Conservation (phyloP, 106 monocot genomes). For the Allium sativum region DNA sequence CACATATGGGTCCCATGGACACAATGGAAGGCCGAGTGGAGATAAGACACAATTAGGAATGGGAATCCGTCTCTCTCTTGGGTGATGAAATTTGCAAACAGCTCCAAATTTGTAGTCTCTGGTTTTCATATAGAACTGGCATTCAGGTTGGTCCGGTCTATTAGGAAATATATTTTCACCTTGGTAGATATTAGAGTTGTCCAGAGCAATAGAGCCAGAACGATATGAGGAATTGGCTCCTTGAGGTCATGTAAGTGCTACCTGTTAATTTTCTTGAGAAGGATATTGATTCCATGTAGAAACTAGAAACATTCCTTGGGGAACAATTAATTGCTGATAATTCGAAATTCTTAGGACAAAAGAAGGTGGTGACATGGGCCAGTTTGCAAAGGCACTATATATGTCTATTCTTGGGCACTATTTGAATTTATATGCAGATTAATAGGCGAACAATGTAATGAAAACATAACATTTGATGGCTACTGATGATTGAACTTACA, state of each 20-base stretch:
- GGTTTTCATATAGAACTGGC: slow-evolving; percentile 98
- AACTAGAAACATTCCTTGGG: slow-evolving; percentile 84
- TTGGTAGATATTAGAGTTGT: slow-evolving; percentile 45
- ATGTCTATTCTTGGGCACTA: slow-evolving; percentile 59
- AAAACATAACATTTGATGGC: slow-evolving; percentile 57
- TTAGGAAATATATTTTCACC: slow-evolving; percentile 83
- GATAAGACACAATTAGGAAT: slow-evolving; percentile 73
- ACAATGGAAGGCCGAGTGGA: slow-evolving; percentile 74
- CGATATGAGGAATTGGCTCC: slow-evolving; percentile 52
- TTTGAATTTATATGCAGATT: slow-evolving; percentile 59
- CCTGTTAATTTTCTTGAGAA: slow-evolving; percentile 65
- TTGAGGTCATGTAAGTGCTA: slow-evolving; percentile 35
- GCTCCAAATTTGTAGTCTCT: slow-evolving; percentile 97
- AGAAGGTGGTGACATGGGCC: slow-evolving; percentile 63
- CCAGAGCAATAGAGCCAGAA: slow-evolving; percentile 44
- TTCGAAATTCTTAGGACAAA: slow-evolving; percentile 79
- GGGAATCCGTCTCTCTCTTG: slow-evolving; percentile 72
- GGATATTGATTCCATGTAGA: slow-evolving; percentile 81
- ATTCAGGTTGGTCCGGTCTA: slow-evolving; percentile 88
- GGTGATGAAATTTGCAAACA: slow-evolving; percentile 92
- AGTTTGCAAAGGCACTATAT: slow-evolving; percentile 46
- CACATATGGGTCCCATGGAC: slow-evolving; percentile 61
- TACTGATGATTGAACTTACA: slow-evolving; percentile 98
- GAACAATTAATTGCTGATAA: slow-evolving; percentile 81
- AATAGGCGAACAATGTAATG: slow-evolving; percentile 55